phyloP scores from a whole-genome alignment of 2,329 filamentous ascomycete species.

The Penicillium freii region DNA sequence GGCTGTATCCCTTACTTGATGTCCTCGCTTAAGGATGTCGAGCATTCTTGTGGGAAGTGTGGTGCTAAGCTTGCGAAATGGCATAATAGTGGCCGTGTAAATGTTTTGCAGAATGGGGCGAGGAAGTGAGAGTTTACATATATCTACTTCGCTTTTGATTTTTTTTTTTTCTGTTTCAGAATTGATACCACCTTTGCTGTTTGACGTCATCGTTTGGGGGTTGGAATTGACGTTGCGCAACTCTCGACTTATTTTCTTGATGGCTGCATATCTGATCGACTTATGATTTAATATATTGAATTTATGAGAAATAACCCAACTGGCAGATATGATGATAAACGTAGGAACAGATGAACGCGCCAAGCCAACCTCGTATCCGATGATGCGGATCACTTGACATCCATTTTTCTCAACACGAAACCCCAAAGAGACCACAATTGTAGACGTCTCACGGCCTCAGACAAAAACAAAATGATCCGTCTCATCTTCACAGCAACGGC shows the following conservation, averaged over 20 bases:
- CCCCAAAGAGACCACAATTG: neutral
- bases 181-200: conserved; percentile 19
- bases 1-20: conserved; percentile 53
- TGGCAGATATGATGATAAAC: neutral
- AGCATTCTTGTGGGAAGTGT: conserved; percentile 51
- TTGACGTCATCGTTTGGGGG: neutral
- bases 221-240: neutral
- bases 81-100: conserved; percentile 50
- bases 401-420: neutral
- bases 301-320: neutral
- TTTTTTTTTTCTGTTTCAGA: neutral
- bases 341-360: neutral
- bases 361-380: conserved; percentile 15
- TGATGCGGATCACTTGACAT: conserved; percentile 13
- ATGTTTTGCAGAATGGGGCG: conserved; percentile 37
- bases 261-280: neutral
- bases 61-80: conserved; percentile 47
- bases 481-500: conserved; percentile 15
- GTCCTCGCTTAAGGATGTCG: conserved; percentile 48
- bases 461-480: conserved; percentile 12
- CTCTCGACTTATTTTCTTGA: neutral
- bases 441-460: neutral
- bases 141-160: neutral
- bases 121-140: neutral
- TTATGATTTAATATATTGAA: neutral